Conservation (phyloP, 495 filamentous ascomycete species). For the Melanomma pulvis-pyrius region DNA sequence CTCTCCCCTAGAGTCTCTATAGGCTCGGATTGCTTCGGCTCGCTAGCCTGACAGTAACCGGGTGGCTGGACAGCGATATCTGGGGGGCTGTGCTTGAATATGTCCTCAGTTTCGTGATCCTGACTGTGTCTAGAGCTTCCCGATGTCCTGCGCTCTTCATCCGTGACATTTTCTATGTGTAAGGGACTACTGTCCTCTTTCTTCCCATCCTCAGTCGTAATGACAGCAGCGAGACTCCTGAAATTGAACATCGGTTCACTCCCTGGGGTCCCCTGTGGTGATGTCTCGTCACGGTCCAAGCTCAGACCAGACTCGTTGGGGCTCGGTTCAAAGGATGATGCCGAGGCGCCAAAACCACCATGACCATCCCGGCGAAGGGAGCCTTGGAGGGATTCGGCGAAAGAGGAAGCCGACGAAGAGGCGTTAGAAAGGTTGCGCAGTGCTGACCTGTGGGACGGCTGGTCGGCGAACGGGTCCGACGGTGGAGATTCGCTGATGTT, state of each 20-base stretch:
- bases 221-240: slow-evolving; percentile 80
- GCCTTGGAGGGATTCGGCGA: slow-evolving; percentile 65
- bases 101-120: slow-evolving; percentile 6
- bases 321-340: slow-evolving; percentile 50
- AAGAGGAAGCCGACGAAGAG: slow-evolving; percentile 77
- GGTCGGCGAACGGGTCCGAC: slow-evolving; percentile 39
- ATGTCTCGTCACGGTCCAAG: slow-evolving; percentile 39
- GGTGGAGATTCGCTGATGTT: slow-evolving; percentile 17
- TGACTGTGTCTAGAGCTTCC: not conserved
- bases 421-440: slow-evolving; percentile 80
- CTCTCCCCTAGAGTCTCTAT: slow-evolving; percentile 20
- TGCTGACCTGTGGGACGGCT: slow-evolving; percentile 61
- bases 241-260: slow-evolving; percentile 90
- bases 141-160: slow-evolving; percentile 1
- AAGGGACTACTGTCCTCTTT: slow-evolving; percentile 30
- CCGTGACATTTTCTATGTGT: slow-evolving; percentile 39
- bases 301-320: slow-evolving; percentile 47
- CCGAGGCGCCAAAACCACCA: slow-evolving; percentile 31
- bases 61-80: slow-evolving; percentile 17
- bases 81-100: slow-evolving; percentile 36
- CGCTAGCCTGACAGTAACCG: slow-evolving; percentile 3
- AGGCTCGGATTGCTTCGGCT: slow-evolving; percentile 5
- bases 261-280: slow-evolving; percentile 44
- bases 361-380: slow-evolving; percentile 50
- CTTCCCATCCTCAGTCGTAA: slow-evolving; percentile 66